Conservation (phyloP, 202 grass and related monocot species). For the Hordeum pubiflorum region DNA sequence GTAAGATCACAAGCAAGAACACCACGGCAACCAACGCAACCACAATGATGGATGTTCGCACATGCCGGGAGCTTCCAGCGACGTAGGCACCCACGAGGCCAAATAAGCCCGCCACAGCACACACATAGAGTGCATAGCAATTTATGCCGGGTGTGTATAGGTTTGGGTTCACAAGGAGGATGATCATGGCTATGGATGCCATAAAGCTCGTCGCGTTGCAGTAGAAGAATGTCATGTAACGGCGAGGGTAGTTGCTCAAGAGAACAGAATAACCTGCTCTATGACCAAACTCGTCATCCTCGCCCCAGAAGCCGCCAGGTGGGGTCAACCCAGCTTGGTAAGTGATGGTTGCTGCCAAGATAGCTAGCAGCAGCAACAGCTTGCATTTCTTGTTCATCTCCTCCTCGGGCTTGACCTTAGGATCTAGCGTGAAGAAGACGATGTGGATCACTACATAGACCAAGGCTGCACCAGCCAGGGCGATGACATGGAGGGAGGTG, state of each 20-base stretch:
- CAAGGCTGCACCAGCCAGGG: neutral
- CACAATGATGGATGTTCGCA: no score
- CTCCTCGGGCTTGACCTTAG: neutral
- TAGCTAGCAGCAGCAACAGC: constrained; percentile 27
- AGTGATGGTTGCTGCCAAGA: constrained; percentile 23
- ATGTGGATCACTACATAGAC: neutral
- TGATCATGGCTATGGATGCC: neutral
- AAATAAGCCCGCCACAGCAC: no score
- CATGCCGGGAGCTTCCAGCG: neutral
- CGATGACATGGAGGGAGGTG: neutral
- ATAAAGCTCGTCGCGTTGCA: constrained; percentile 15
- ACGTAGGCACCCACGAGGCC: neutral
- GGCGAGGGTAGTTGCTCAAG: no score
- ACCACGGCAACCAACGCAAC: no score
- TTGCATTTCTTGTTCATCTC: neutral
- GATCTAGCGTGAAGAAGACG: constrained; percentile 1
- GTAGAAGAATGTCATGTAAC: no score
- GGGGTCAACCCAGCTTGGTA: constrained; percentile 41
- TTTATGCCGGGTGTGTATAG: no score
- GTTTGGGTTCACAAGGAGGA: no score
- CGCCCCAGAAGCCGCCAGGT: constrained; percentile 28
- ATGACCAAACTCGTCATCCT: no score
- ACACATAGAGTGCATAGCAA: no score
- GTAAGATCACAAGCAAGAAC: no score
- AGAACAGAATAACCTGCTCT: no score